Conservation (phyloP, 108 stramenopile species). For the Cylindrotheca fusiformis region DNA sequence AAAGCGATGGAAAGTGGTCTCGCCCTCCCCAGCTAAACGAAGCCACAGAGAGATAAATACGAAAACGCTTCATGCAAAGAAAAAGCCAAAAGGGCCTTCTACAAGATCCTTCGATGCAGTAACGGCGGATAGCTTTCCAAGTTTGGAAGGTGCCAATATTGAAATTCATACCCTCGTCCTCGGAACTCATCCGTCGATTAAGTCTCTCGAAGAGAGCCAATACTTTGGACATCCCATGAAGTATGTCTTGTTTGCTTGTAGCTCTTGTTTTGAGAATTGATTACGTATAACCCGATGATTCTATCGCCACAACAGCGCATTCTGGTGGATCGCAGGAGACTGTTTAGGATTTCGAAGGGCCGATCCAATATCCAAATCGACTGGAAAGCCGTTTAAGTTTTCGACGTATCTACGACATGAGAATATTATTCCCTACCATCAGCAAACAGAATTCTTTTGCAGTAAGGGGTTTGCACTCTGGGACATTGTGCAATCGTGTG, state of each 20-base stretch:
- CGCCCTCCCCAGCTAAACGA: not conserved
- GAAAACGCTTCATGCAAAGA: not conserved
- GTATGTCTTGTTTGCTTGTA: conserved; percentile 6
- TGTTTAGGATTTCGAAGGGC: conserved; percentile 68
- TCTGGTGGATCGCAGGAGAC: conserved; percentile 88
- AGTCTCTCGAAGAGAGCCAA: conserved; percentile 49
- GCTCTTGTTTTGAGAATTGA: not conserved
- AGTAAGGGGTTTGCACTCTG: conserved; percentile 76
- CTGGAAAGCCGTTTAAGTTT: conserved; percentile 57
- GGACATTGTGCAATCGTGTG: conserved; percentile 72
- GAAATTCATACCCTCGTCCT: conserved; percentile 74
- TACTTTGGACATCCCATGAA: conserved; percentile 67
- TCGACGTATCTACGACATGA: conserved; percentile 49
- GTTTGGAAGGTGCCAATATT: not conserved
- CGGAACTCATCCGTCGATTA: conserved; percentile 68
- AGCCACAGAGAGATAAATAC: not conserved
- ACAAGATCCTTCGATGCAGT: conserved; percentile 17
- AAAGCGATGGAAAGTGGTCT: conserved; percentile 1
- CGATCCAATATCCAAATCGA: conserved; percentile 32
- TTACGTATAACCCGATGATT: not conserved
- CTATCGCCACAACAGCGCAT: conserved; percentile 37
- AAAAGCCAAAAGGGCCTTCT: not conserved
- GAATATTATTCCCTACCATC: conserved; percentile 54
- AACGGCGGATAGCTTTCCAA: not conserved
- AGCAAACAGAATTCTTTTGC: conserved; percentile 51